Base-by-base conservation (phyloP, 768 basidiomycete genomes). In the Lactarius indigo region DNA sequence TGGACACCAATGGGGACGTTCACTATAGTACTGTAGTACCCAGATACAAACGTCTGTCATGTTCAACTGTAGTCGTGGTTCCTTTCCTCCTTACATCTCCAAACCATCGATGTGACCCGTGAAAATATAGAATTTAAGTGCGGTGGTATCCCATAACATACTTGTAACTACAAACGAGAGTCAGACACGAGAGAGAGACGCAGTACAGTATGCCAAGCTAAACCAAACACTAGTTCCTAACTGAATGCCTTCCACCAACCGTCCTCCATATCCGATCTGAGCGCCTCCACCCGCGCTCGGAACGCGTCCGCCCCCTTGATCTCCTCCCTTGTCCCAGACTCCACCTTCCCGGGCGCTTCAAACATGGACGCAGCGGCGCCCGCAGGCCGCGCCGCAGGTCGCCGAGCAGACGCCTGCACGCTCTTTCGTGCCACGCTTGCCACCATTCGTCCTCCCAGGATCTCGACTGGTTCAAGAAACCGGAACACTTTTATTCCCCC, bases 201-300 rank as follows among this genome's bases (percentile, higher is more conserved):
- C 56, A 57, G n/a, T 57, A 35, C 18, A 9, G 18, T 12, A 31
- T 10, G 44, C 15, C 47, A 65, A 20, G 18, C 10, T 12, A 31
- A 17, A 57, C 15, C 47, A 65, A 20, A n/a, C 10, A 37, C 54
- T 55, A 59, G n/a, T n/a, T 15, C 37, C 57, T 91, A 88, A 66
- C 85, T 90, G 72, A 90, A 87, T 37, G 94, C 91, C 76, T 89
- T 90, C 73, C 95, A 73, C 92, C 92, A 96, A 12, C 87, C 87
- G 28, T 95, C 94, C 1, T 94, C 93, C 82, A 95, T 93, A 72
- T 95, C 94, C 66, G 85, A 82, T 75, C 91, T 87, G 75, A 96
- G 72, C 20, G 88, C 88, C 79, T 95, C 94, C 60, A 96, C 89
- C 71, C 83, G 83, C 64, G 85, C 84, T 56, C 94, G 82, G 75